Base-by-base conservation (phyloP, 2,329 filamentous ascomycete genomes). In the Aspergillus unguis region DNA sequence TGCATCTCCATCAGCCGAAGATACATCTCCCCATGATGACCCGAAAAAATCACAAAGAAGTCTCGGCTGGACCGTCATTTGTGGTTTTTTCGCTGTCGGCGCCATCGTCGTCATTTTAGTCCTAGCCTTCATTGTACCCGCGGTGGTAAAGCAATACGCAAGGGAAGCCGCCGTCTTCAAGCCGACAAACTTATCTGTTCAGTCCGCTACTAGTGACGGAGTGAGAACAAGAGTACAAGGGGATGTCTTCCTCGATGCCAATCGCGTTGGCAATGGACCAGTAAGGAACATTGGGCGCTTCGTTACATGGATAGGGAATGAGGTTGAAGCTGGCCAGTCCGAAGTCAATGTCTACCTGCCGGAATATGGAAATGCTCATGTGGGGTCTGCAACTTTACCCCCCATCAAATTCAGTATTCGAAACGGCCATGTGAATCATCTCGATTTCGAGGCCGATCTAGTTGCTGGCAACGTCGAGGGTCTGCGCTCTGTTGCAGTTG, bases 91-190 rank as follows among this genome's bases (percentile, higher is more conserved):
- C 6, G 87, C 81, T 27, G 25, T 63, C 44, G 60, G 82, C 1
- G 64, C 85, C 5, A 77, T 86, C 5, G 62, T 92, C 25, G 68
- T 79, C 28, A 90, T 95, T 61, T 85, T 96, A 53, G 72, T 87
- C 11, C 75, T 92, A 51, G 90, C 85, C 11, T 96, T 96, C 73
- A 81, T 95, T 49, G 83, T 87, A 0, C 92, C 92, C 2, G 85
- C 87, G 11, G 83, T 86, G 6, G 83, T 95, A 8, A 85, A 95
- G 71, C 82, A 90, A 66, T 99, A 99, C 71, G 89, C 88, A 44
- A 87, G 92, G 71, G 80, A 92, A 69, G 90, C 92, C 3, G 80
- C 86, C 26, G 84, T 92, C 17, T 82, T 99, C 59, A 84, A 92
- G 65, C 90, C 94, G 2, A 91, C 87, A 5, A 88, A 86, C 60